A percentile compares a stretch with the other conserved stretches of the same genome.
Conservation (phyloP, 805 yeast genomes). For the Komagataella ulmi region DNA sequence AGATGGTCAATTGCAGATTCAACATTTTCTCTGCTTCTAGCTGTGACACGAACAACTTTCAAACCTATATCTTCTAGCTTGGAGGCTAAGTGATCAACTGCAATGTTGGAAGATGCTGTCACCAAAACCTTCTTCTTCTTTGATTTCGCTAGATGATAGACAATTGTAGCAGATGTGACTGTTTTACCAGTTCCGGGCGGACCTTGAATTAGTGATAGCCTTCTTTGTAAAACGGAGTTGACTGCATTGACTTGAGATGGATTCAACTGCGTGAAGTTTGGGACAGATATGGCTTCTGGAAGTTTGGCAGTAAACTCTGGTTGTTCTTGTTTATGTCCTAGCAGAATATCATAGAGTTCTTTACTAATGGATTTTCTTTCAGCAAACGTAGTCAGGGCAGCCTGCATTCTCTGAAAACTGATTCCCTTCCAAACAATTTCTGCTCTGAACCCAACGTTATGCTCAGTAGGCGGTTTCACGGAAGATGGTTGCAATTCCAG, state of each 20-base stretch:
- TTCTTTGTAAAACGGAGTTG: conserved; percentile 48
- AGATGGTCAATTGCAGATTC: conserved; percentile 48
- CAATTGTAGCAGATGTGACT: conserved; percentile 80
- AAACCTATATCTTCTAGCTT: conserved; percentile 61
- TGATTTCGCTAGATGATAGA: conserved; percentile 57
- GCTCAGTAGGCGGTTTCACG: conserved; percentile 42
- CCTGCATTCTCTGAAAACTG: conserved; percentile 74
- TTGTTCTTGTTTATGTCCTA: conserved; percentile 68
- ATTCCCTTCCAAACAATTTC: conserved; percentile 87
- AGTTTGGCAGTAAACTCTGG: conserved; percentile 47
- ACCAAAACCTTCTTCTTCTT: conserved; percentile 60
- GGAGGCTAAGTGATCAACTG: conserved; percentile 80
- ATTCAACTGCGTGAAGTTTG: conserved; percentile 59
- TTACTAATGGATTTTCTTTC: conserved; percentile 58
- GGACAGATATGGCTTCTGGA: conserved; percentile 50
- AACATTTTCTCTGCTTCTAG: conserved; percentile 58
- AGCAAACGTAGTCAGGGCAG: conserved; percentile 63
- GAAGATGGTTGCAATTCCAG: conserved; percentile 41
- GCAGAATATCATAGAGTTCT: conserved; percentile 58
- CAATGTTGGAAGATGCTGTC: conserved; percentile 93
- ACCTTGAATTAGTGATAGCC: conserved; percentile 78
- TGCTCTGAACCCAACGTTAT: conserved; percentile 59
- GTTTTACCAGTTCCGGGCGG: conserved; percentile 98
- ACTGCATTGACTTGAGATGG: conserved; percentile 74
- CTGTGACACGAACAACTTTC: conserved; percentile 65